A percentile compares a stretch with the other conserved stretches of the same genome.
Conservation (phyloP, 2,329 filamentous ascomycete genomes). For the Xylaria sp. region DNA sequence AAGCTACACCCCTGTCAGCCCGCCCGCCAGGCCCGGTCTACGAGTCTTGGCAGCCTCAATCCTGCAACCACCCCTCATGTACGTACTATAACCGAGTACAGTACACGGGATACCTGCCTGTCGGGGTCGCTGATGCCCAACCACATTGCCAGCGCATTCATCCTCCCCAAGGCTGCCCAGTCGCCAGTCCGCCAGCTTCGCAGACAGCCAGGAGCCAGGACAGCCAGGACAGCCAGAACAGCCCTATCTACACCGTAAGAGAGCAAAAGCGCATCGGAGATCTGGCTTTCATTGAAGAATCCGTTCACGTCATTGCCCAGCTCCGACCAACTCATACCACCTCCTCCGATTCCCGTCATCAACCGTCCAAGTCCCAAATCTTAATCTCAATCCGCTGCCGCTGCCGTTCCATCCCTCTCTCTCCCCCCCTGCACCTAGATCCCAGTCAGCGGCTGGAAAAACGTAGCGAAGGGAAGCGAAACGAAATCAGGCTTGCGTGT, state of each 20-base stretch:
- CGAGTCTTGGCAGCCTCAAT: background rate
- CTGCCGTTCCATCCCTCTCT: background rate
- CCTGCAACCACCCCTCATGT: conserved; percentile 14
- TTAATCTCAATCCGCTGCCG: background rate
- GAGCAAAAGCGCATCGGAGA: conserved; percentile 27
- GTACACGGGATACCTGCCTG: background rate
- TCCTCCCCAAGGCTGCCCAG: conserved; percentile 29
- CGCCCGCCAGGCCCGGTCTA: too few relatives aligned
- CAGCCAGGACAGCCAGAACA: too few relatives aligned
- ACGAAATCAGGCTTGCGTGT: too few relatives aligned
- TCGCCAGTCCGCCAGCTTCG: too few relatives aligned
- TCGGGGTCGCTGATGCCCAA: conserved; percentile 34
- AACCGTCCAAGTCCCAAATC: background rate
- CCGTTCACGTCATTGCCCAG: conserved; percentile 27
- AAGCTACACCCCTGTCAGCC: too few relatives aligned
- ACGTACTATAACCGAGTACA: background rate
- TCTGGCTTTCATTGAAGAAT: conserved; percentile 25
- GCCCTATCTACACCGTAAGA: conserved; percentile 12
- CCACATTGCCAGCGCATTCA: conserved; percentile 40
- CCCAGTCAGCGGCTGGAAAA: background rate
- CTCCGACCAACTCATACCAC: conserved; percentile 26
- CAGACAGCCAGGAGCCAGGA: too few relatives aligned
- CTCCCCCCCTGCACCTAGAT: background rate
- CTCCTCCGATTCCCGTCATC: background rate
- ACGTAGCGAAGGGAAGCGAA: too few relatives aligned